phyloP scores from a whole-genome alignment of 179 eudicot species.

The Nepenthes alata region DNA sequence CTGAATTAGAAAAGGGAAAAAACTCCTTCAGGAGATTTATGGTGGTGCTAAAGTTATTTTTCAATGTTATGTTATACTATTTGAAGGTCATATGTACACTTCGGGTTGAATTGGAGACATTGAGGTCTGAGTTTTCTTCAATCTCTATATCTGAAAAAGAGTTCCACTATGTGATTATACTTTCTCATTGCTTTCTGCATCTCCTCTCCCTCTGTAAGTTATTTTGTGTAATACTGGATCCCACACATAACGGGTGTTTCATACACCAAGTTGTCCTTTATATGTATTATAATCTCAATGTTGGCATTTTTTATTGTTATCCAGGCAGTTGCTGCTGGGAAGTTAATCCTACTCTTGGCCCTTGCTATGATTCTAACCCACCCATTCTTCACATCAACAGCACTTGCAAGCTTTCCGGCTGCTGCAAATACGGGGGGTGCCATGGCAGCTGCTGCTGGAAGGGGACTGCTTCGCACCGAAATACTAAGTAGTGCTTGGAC shows the following conservation, averaged over 20 bases:
- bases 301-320: slow-evolving; percentile 3
- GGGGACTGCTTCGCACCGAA: slow-evolving; percentile 42
- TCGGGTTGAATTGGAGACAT: too few relatives aligned
- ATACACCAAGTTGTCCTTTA: background rate
- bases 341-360: slow-evolving; percentile 39
- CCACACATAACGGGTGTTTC: too few relatives aligned
- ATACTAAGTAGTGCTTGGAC: slow-evolving; percentile 91
- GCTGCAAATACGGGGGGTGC: slow-evolving; percentile 36
- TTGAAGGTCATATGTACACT: too few relatives aligned
- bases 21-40: too few relatives aligned
- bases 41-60: too few relatives aligned
- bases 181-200: too few relatives aligned
- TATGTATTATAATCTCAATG: slow-evolving; percentile 3
- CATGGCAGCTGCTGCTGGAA: slow-evolving; percentile 14
- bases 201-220: too few relatives aligned
- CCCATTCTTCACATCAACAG: slow-evolving; percentile 56
- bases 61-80: too few relatives aligned
- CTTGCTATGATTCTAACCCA: slow-evolving; percentile 32
- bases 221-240: background rate
- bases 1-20: too few relatives aligned
- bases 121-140: too few relatives aligned
- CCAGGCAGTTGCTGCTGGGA: slow-evolving; percentile 55
- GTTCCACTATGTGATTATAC: too few relatives aligned
- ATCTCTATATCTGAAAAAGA: too few relatives aligned
- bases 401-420: slow-evolving; percentile 56